Evolutionary conservation across 345 rosid genomes (phyloP).

Genomic region (Pelargonium nanum): DNA sequence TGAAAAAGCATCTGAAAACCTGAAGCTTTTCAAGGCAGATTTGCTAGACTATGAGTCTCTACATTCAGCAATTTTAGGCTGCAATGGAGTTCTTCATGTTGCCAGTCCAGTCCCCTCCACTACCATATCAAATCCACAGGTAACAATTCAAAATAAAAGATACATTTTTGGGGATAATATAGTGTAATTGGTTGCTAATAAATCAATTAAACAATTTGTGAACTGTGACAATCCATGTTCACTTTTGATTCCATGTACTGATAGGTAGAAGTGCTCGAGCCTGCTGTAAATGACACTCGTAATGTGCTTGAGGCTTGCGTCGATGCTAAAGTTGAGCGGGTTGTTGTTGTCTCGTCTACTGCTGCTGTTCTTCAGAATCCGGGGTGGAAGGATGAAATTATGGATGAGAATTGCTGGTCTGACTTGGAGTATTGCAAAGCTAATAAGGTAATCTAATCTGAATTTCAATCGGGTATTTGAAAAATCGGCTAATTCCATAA

Average conservation of each 20-base stretch:
- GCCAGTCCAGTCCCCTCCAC: slow-evolving; percentile 52
- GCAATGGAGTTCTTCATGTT: slow-evolving; percentile 57
- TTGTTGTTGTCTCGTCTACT: slow-evolving; percentile 50
- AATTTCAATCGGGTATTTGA: neutral
- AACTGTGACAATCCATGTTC: too few relatives aligned
- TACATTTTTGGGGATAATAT: too few relatives aligned
- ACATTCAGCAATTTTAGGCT: slow-evolving; percentile 38
- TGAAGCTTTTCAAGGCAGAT: slow-evolving; percentile 59
- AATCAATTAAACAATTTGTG: too few relatives aligned
- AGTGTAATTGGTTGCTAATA: too few relatives aligned
- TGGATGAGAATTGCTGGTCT: slow-evolving; percentile 61
- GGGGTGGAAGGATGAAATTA: slow-evolving; percentile 29
- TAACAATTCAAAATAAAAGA: neutral
- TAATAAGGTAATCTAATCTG: slow-evolving; percentile 24
- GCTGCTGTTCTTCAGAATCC: slow-evolving; percentile 47
- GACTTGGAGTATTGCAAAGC: slow-evolving; percentile 40
- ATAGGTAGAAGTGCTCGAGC: slow-evolving; percentile 50
- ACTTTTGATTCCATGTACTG: neutral
- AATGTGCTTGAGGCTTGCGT: slow-evolving; percentile 56
- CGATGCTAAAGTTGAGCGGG: slow-evolving; percentile 48
- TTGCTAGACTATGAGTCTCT: slow-evolving; percentile 41
- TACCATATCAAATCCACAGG: slow-evolving; percentile 28
- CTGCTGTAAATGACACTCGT: slow-evolving; percentile 55
- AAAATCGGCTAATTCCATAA: neutral
- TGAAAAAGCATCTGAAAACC: slow-evolving; percentile 42